Conservation (phyloP, 2,329 filamentous ascomycete genomes). For the Calonectria hawksworthii region DNA sequence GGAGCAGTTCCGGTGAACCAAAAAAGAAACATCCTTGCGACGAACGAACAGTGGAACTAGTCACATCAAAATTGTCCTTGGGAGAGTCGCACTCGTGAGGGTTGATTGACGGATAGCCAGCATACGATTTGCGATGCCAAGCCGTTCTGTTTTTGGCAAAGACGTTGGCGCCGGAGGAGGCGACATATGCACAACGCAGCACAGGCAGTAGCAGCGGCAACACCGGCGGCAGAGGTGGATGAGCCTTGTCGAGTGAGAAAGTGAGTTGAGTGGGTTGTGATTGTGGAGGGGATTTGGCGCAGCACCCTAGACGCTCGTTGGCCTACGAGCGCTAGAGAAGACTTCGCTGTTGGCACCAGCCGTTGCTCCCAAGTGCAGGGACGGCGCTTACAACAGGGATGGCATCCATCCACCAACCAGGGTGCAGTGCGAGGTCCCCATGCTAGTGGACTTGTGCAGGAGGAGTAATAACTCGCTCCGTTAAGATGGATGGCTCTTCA, state of each 20-base stretch:
- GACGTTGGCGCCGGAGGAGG: neutral
- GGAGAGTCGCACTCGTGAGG: neutral
- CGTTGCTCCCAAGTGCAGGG: neutral
- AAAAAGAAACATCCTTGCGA: slow-evolving; percentile 2
- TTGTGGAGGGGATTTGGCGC: slow-evolving; percentile 27
- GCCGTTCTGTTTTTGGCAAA: neutral
- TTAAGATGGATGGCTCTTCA: slow-evolving; percentile 13
- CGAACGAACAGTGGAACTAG: neutral
- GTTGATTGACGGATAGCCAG: neutral
- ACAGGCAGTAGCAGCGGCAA: slow-evolving; percentile 14
- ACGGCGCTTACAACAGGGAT: slow-evolving; percentile 38
- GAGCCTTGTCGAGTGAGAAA: slow-evolving; percentile 5
- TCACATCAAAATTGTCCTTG: neutral
- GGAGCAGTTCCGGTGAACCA: slow-evolving; percentile 18
- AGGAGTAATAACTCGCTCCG: slow-evolving; percentile 18
- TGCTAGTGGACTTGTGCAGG: slow-evolving; percentile 7
- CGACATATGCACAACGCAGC: slow-evolving; percentile 1
- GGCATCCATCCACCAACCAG: slow-evolving; percentile 16
- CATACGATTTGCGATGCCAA: neutral
- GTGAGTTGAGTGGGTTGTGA: slow-evolving; percentile 18
- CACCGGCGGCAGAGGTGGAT: slow-evolving; percentile 20
- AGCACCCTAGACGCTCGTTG: slow-evolving; percentile 26
- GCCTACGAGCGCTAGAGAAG: slow-evolving; percentile 29
- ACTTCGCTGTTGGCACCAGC: slow-evolving; percentile 15
- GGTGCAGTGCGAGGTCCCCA: slow-evolving; percentile 2